Percentiles rank a stretch among this genome's conserved stretches.
Evolutionary conservation across 345 rosid genomes (phyloP).

Genomic region (Laguncularia racemosa): DNA sequence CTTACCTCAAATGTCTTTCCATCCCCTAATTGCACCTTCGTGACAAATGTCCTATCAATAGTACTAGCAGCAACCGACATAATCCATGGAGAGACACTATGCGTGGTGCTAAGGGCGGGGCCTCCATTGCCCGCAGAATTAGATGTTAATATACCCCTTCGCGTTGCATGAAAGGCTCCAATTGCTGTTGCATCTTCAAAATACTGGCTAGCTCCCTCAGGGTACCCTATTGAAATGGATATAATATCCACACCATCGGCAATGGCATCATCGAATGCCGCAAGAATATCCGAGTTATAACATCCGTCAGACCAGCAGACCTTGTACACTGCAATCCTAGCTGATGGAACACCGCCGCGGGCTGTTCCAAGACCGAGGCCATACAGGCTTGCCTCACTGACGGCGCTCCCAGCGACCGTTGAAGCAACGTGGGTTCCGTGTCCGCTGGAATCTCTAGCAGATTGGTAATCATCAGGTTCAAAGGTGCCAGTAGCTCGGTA

Average conservation of each 20-base stretch:
- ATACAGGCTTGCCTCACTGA: slow-evolving; percentile 14
- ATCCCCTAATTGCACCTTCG: slow-evolving; percentile 25
- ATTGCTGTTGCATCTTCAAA: slow-evolving; percentile 21
- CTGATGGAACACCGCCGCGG: slow-evolving; percentile 25
- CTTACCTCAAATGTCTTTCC: slow-evolving; percentile 21
- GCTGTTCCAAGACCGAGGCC: slow-evolving; percentile 29
- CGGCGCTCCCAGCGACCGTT: slow-evolving; percentile 22
- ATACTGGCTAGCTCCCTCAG: neutral
- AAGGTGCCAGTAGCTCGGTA: slow-evolving; percentile 10
- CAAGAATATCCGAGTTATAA: slow-evolving; percentile 21
- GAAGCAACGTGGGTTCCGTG: slow-evolving; percentile 31
- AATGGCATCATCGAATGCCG: slow-evolving; percentile 42
- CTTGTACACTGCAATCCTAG: slow-evolving; percentile 33
- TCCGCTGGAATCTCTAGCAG: slow-evolving; percentile 14
- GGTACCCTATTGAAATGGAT: slow-evolving; percentile 14
- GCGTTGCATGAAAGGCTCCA: slow-evolving; percentile 31
- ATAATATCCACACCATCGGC: slow-evolving; percentile 25
- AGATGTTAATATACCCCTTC: slow-evolving; percentile 24
- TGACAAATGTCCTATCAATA: slow-evolving; percentile 28
- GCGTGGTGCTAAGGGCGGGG: slow-evolving; percentile 12
- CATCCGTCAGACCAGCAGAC: slow-evolving; percentile 36
- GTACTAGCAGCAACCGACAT: slow-evolving; percentile 37
- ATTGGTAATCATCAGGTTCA: too few relatives aligned
- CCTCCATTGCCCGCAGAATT: slow-evolving; percentile 21
- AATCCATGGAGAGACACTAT: slow-evolving; percentile 29